phyloP scores from a whole-genome alignment of 192 early-diverging fungal genomes.

The Pilaira anomala region DNA sequence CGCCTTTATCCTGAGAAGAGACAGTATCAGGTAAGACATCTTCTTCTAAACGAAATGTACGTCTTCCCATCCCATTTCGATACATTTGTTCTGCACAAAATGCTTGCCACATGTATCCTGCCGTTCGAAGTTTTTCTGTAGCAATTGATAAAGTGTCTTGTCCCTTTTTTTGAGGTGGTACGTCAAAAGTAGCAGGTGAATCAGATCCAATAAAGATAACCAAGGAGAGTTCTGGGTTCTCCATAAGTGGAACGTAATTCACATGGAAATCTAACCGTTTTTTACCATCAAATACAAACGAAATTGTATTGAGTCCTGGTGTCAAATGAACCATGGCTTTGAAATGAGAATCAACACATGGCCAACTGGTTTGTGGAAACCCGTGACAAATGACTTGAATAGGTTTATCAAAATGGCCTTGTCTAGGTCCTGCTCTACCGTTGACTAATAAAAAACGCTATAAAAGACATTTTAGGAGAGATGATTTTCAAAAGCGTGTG shows the following conservation, averaged over 20 bases:
- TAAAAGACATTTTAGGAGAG: too few relatives aligned
- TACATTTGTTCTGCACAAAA: conserved; percentile 68
- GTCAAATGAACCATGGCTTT: conserved; percentile 58
- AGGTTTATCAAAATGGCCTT: conserved; percentile 19
- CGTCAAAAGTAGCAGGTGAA: conserved; percentile 56
- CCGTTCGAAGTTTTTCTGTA: conserved; percentile 54
- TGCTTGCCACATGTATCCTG: conserved; percentile 71
- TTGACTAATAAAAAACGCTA: conserved; percentile 31
- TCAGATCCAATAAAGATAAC: conserved; percentile 57
- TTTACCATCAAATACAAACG: too few relatives aligned
- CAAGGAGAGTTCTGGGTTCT: conserved; percentile 58
- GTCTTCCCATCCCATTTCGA: conserved; percentile 63
- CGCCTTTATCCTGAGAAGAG: conserved; percentile 38
- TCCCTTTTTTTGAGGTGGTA: conserved; percentile 49
- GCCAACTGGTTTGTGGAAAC: conserved; percentile 52
- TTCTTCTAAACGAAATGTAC: conserved; percentile 67
- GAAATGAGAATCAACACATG: conserved; percentile 53
- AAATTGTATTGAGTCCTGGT: conserved; percentile 52
- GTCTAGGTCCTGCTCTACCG: conserved; percentile 31
- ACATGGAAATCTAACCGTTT: conserved; percentile 41
- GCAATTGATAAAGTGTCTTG: conserved; percentile 49
- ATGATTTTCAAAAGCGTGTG: neutral
- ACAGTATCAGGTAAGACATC: conserved; percentile 50
- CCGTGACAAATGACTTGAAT: conserved; percentile 26
- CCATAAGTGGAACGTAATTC: conserved; percentile 45